A percentile compares a stretch with the other conserved stretches of the same genome.
Conservation (phyloP, 495 filamentous ascomycete species). For the Usnea hakonensis region DNA sequence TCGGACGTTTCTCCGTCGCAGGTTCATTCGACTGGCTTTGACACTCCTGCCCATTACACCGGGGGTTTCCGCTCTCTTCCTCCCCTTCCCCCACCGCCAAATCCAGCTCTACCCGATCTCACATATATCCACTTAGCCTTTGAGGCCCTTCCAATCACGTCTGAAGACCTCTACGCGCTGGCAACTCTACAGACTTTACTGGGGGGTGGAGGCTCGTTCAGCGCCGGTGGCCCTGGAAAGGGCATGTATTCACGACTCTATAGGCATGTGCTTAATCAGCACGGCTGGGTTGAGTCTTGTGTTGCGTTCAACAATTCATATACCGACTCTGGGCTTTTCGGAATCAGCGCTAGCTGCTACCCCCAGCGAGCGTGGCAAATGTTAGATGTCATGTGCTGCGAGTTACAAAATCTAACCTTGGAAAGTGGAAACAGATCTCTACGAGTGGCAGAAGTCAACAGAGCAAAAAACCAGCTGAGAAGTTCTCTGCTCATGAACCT, state of each 20-base stretch:
- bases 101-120: constrained; percentile 70
- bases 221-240: constrained; percentile 94
- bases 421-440: constrained; percentile 62
- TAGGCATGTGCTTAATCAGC: constrained; percentile 94
- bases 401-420: constrained; percentile 69
- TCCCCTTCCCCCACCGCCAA: constrained; percentile 63
- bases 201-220: constrained; percentile 93
- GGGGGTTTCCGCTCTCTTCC: constrained; percentile 86
- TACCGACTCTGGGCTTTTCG: constrained; percentile 90
- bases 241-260: constrained; percentile 98
- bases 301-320: constrained; percentile 96
- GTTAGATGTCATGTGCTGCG: constrained; percentile 88
- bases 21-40: constrained; percentile 49
- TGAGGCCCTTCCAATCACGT: constrained; percentile 85
- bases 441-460: constrained; percentile 70
- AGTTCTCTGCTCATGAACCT: constrained; percentile 94
- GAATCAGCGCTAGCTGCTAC: constrained; percentile 78
- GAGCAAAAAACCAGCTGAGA: constrained; percentile 97
- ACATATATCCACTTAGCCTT: constrained; percentile 93
- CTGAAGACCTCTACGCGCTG: constrained; percentile 88
- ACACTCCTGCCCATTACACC: constrained; percentile 73
- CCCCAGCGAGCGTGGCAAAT: constrained; percentile 68
- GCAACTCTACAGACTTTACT: constrained; percentile 95
- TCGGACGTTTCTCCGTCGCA: constrained; percentile 34
- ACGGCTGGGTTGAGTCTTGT: constrained; percentile 93